Conservation (phyloP, 2,329 filamentous ascomycete genomes). For the Penicillium sp. region DNA sequence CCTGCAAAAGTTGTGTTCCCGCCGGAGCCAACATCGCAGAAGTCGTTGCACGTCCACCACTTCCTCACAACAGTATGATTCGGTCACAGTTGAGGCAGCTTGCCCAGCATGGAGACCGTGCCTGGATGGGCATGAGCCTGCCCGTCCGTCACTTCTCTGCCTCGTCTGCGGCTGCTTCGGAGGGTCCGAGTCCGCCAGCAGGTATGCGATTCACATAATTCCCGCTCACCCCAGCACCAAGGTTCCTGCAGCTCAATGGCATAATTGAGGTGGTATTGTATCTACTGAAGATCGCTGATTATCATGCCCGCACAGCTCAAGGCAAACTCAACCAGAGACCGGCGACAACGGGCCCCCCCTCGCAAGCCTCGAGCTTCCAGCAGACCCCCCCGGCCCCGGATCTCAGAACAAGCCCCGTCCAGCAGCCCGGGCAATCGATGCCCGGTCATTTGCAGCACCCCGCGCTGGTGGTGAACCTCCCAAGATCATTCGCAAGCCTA, state of each 20-base stretch:
- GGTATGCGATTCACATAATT: constrained; percentile 30
- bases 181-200: constrained; percentile 22
- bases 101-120: constrained; percentile 17
- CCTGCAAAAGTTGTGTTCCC: constrained; percentile 11
- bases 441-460: constrained; percentile 42
- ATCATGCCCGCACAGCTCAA: constrained; percentile 4
- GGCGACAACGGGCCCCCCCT: constrained; percentile 15
- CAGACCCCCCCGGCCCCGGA: constrained; percentile 17
- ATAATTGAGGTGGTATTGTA: neutral
- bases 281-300: neutral
- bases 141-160: constrained; percentile 36
- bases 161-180: constrained; percentile 21
- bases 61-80: constrained; percentile 32
- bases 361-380: constrained; percentile 26
- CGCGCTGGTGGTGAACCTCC: constrained; percentile 31
- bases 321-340: constrained; percentile 11
- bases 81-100: constrained; percentile 31
- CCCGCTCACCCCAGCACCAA: neutral
- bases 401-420: constrained; percentile 28
- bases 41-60: constrained; percentile 3
- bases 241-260: neutral
- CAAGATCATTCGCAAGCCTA: constrained; percentile 38
- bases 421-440: constrained; percentile 40
- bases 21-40: neutral
- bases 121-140: constrained; percentile 17